phyloP scores from a whole-genome alignment of 164 flowering plant genomes.

The Tetracentron sinense region DNA sequence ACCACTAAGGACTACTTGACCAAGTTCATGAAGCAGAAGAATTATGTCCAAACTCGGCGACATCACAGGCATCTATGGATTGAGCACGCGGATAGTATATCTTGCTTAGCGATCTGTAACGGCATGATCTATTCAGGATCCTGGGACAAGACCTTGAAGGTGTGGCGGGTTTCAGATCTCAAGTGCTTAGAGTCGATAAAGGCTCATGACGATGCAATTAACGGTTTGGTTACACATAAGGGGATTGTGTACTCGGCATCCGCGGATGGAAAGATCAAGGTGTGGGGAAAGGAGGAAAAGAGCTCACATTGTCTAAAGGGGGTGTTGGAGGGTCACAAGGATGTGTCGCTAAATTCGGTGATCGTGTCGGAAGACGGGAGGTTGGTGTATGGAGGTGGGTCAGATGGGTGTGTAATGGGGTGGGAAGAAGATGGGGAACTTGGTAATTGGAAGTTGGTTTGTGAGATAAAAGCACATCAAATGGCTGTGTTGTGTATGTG shows the following conservation, averaged over 20 bases:
- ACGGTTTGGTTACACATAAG: constrained; percentile 48
- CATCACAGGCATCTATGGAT: constrained; percentile 79
- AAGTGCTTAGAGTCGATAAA: constrained; percentile 83
- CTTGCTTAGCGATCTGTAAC: constrained; percentile 60
- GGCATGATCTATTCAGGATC: constrained; percentile 91
- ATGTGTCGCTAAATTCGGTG: constrained; percentile 71
- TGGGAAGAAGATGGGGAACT: constrained; percentile 49
- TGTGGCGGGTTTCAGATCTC: constrained; percentile 86
- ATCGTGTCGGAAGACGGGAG: constrained; percentile 58
- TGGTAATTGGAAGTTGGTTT: constrained; percentile 47
- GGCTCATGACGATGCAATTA: constrained; percentile 94
- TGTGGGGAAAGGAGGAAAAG: constrained; percentile 50
- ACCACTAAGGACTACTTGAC: constrained; percentile 82
- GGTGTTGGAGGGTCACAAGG: constrained; percentile 70
- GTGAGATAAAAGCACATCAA: constrained; percentile 63
- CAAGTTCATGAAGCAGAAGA: constrained; percentile 84
- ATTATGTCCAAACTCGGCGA: constrained; percentile 78
- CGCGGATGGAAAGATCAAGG: constrained; percentile 89
- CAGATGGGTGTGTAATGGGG: constrained; percentile 83
- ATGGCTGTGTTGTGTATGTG: constrained; percentile 85
- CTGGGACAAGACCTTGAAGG: constrained; percentile 92
- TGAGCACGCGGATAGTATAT: constrained; percentile 93
- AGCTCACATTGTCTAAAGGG: constrained; percentile 43
- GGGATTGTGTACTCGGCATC: constrained; percentile 79
- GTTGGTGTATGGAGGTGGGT: constrained; percentile 68